Evolutionary conservation across 306 rosid species (phyloP).

Genomic region (Quercus agrifolia): DNA sequence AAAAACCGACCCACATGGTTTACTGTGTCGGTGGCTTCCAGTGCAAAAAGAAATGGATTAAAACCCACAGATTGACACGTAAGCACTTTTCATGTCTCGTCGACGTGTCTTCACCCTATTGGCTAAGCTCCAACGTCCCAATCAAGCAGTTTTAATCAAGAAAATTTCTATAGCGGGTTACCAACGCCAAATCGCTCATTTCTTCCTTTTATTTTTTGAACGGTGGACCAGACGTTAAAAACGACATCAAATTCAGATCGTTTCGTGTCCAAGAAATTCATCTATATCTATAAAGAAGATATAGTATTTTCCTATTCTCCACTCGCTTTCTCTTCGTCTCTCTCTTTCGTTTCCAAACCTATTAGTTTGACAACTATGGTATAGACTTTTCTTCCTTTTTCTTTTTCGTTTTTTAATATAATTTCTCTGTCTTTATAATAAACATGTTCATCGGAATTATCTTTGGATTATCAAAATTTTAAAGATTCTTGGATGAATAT

Average conservation of each 20-base stretch:
- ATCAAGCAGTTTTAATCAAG: neutral
- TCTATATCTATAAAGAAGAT: too few relatives aligned
- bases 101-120: neutral
- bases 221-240: neutral
- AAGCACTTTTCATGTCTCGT: neutral
- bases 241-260: constrained; percentile 29
- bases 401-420: neutral
- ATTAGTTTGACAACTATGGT: neutral
- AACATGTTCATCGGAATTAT: neutral
- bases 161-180: neutral
- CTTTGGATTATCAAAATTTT: neutral
- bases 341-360: neutral
- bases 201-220: too few relatives aligned
- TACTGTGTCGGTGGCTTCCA: neutral
- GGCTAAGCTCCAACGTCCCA: neutral
- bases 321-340: neutral
- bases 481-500: neutral
- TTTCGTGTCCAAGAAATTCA: constrained; percentile 2
- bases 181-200: neutral
- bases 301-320: neutral
- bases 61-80: neutral
- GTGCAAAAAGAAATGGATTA: too few relatives aligned
- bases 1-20: neutral
- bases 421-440: neutral
- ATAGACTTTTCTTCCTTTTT: neutral